Evolutionary conservation across 1,139 yeast genomes (phyloP), one percentile per base, ranked within the genome.

Genomic region (Kodamaea sp.): DNA sequence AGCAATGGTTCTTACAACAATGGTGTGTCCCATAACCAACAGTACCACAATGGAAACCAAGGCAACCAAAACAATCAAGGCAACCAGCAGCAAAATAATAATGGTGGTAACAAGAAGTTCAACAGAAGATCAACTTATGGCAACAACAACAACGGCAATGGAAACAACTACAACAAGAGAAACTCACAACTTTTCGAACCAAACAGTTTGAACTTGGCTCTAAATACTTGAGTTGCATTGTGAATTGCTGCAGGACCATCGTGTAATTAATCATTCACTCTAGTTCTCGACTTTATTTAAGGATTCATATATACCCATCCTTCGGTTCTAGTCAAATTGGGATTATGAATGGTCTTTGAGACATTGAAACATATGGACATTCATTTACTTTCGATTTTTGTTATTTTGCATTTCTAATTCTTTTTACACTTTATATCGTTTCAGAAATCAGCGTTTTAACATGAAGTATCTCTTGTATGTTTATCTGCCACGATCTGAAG

Each of bases 41-140:
- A 34, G 15, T 19, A 22, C 22, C 24, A 24, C 22, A 13, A 26
- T 14, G 31, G 24, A n/a, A n/a, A n/a, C n/a, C 21, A 18, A 18
- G 21, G 21, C 21, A 26, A 18, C 15, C 15, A 13, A 12, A 15
- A 16, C 11, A 32, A 29, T 19, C 32, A 34, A 15, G 12, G 18
- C 22, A 22, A 29, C 23, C 31, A 37, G 23, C 31, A 37, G 24
- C 35, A 42, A 23, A 35, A 33, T 36, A 38, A 46, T 48, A 33
- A 45, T 26, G 32, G 44, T 38, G 46, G 46, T 32, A 47, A 43
- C 33, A 54, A 50, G 31, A 47, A 43, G 37, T 42, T 45, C 24
- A 53, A 53, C 37, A 51, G 57, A 39, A 53, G 51, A 35, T 51
- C 56, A 4, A 41, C 48, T 39, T 46, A 53, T 26, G 34, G 34